Percentiles rank a stretch among this genome's conserved stretches.
phyloP scores from a whole-genome alignment of 148 eudicot species.

The Nyssa sinensis region DNA sequence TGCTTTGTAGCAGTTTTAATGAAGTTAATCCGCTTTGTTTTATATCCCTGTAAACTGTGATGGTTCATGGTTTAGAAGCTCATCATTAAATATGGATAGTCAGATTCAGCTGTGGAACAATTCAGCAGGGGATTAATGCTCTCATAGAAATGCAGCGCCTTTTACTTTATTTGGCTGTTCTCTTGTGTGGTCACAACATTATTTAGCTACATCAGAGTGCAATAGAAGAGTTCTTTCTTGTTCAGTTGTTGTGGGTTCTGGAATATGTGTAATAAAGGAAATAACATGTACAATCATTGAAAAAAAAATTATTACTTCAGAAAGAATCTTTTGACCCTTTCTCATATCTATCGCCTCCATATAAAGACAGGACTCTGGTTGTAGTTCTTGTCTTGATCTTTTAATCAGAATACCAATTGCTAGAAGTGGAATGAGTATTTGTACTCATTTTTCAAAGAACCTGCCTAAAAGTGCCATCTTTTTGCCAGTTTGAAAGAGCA shows the following conservation, averaged over 20 bases:
- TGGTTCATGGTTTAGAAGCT: not conserved
- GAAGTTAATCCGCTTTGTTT: not conserved
- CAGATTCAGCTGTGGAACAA: not conserved
- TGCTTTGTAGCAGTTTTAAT: no score
- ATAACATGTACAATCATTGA: not conserved
- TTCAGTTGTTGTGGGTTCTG: not conserved
- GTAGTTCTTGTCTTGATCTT: not conserved
- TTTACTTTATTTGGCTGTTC: not conserved
- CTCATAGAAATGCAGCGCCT: not conserved
- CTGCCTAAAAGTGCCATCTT: not conserved
- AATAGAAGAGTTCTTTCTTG: not conserved
- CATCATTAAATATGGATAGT: not conserved
- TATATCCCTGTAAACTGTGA: not conserved
- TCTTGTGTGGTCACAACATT: no score
- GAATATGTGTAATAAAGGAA: not conserved
- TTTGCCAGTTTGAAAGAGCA: not conserved
- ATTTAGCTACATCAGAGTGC: not conserved
- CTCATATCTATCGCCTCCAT: not conserved
- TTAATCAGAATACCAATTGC: not conserved
- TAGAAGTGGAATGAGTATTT: not conserved
- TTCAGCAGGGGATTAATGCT: not conserved
- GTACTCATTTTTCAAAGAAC: not conserved
- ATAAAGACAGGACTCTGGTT: not conserved
- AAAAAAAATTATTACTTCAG: constrained; percentile 1
- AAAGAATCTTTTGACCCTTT: not conserved